Evolutionary conservation across 495 filamentous ascomycete species (phyloP).

Genomic region (Penicillium robsamsonii): DNA sequence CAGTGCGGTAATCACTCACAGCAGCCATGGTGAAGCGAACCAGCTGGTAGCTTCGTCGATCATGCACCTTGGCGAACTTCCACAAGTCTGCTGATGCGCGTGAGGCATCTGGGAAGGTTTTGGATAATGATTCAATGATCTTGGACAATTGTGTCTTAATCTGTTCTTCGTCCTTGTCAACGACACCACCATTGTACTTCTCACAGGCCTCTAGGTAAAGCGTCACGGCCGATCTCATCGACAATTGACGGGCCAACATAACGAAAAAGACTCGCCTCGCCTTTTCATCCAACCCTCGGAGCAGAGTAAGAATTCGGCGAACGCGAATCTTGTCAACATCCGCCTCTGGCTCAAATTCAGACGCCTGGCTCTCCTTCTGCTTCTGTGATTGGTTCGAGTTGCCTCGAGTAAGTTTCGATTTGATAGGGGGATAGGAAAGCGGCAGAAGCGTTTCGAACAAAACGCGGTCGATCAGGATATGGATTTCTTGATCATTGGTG

Average conservation of each 20-base stretch:
- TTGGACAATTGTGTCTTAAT: conserved; percentile 65
- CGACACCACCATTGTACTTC: conserved; percentile 80
- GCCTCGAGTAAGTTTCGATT: conserved; percentile 60
- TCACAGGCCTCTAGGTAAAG: conserved; percentile 77
- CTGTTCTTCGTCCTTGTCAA: conserved; percentile 66
- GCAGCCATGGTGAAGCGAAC: conserved; percentile 79
- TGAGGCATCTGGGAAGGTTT: conserved; percentile 69
- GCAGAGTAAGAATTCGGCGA: conserved; percentile 77
- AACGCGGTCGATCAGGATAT: conserved; percentile 79
- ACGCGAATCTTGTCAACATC: conserved; percentile 83
- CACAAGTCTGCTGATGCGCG: conserved; percentile 69
- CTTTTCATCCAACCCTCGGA: conserved; percentile 72
- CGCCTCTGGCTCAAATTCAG: conserved; percentile 48
- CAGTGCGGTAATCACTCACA: conserved; percentile 89
- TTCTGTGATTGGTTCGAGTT: conserved; percentile 61
- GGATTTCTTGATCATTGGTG: conserved; percentile 85
- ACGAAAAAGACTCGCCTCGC: conserved; percentile 86
- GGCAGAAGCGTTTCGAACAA: conserved; percentile 84
- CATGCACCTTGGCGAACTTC: conserved; percentile 89
- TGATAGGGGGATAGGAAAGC: conserved; percentile 77
- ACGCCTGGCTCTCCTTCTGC: conserved; percentile 49
- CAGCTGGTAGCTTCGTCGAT: conserved; percentile 86
- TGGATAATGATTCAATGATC: conserved; percentile 65
- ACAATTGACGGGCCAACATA: conserved; percentile 71
- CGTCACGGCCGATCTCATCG: conserved; percentile 65